A percentile compares a stretch with the other conserved stretches of the same genome.
Evolutionary conservation across 352 stramenopile species (phyloP).

Genomic region (Globisporangium mamillatum): DNA sequence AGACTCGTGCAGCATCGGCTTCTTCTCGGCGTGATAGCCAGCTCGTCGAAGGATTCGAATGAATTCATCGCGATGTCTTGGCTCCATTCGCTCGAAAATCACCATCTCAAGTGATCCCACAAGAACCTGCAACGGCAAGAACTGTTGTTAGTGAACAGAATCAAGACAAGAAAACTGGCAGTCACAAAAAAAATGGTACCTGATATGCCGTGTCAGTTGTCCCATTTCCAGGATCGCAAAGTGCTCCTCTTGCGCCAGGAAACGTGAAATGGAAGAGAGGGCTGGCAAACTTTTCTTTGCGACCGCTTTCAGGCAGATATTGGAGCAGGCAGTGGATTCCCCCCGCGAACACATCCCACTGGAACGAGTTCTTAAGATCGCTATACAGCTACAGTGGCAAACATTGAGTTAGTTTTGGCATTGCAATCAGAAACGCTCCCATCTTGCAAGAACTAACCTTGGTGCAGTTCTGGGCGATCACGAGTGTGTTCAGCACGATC

Average conservation of each 20-base stretch:
- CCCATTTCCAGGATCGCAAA: constrained; percentile 70
- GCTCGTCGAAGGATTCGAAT: constrained; percentile 51
- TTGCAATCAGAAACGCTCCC: neutral
- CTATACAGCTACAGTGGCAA: constrained; percentile 49
- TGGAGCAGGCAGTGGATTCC: constrained; percentile 82
- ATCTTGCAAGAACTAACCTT: constrained; percentile 23
- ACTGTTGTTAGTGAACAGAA: neutral
- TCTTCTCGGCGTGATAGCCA: constrained; percentile 59
- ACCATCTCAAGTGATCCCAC: constrained; percentile 75
- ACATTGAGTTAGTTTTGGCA: constrained; percentile 9
- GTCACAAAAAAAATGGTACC: constrained; percentile 20
- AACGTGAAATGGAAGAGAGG: constrained; percentile 79
- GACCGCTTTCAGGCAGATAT: constrained; percentile 65
- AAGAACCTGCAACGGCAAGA: constrained; percentile 37
- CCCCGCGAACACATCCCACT: constrained; percentile 82
- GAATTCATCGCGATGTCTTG: constrained; percentile 57
- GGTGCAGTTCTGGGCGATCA: constrained; percentile 63
- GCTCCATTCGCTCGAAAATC: constrained; percentile 81
- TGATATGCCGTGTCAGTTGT: constrained; percentile 81
- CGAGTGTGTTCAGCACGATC: constrained; percentile 69
- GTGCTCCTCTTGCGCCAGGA: constrained; percentile 52
- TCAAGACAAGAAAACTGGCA: neutral
- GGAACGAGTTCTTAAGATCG: constrained; percentile 80
- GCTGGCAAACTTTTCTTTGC: constrained; percentile 61
- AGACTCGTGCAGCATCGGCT: constrained; percentile 73